Conservation (phyloP, 2,329 filamentous ascomycete species). For the Pseudocercospora crystallina region DNA sequence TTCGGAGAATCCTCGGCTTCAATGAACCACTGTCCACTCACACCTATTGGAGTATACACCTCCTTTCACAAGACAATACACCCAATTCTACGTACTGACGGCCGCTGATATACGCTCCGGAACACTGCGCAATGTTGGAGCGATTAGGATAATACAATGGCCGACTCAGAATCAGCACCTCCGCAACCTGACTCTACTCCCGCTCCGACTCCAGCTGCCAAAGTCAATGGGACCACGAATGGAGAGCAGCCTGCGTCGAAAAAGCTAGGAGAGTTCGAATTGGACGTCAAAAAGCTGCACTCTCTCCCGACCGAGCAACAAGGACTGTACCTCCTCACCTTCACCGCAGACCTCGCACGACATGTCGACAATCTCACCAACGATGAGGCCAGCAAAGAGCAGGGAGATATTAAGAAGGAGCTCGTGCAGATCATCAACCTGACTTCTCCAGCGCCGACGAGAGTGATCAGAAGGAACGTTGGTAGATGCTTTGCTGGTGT, state of each 20-base stretch:
- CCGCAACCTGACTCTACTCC: constrained; percentile 2
- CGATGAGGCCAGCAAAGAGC: constrained; percentile 82
- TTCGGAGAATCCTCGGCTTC: too few species aligned
- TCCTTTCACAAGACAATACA: too few species aligned
- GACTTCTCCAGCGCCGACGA: constrained; percentile 74
- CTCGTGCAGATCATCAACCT: constrained; percentile 90
- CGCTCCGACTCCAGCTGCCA: background rate
- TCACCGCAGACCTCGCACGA: constrained; percentile 76
- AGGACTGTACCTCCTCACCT: constrained; percentile 88
- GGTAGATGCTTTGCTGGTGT: constrained; percentile 81
- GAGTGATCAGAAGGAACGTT: constrained; percentile 86
- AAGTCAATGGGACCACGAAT: constrained; percentile 8
- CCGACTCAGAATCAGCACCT: constrained; percentile 17
- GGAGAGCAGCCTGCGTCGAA: constrained; percentile 12
- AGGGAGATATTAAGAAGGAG: constrained; percentile 90
- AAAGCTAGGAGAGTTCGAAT: constrained; percentile 48
- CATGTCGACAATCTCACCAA: constrained; percentile 73
- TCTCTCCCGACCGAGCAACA: constrained; percentile 90
- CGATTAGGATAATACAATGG: constrained; percentile 13
- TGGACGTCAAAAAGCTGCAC: constrained; percentile 87
- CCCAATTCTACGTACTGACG: too few species aligned
- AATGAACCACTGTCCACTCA: too few species aligned
- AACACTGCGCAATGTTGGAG: constrained; percentile 10
- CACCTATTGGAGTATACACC: too few species aligned
- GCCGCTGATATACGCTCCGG: too few species aligned